Base-by-base conservation (phyloP, 2,329 filamentous ascomycete genomes). In the Pleomassaria siparia region DNA sequence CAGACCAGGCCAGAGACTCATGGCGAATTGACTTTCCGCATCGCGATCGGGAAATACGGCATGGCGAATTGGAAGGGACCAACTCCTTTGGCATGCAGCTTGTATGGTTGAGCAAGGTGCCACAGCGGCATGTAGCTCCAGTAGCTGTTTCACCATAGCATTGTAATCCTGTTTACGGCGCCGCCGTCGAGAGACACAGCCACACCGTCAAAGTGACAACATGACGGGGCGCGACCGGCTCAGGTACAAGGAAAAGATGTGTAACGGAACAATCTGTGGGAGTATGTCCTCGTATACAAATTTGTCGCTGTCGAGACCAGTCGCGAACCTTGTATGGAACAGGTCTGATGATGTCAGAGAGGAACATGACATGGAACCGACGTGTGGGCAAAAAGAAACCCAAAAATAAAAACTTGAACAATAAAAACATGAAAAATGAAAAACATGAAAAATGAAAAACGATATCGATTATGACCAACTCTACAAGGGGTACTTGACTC, bases 141-240 rank as follows among this genome's bases (percentile, higher is more conserved):
- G 7, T 13, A 30, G 10, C 15, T n/a, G 42, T 52, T 40, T 45
- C 49, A 49, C 46, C 26, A 44, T 2, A 18, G n/a, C n/a, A n/a
- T n/a, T n/a, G n/a, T n/a, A 49, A 47, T 47, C 50, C 49, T 37
- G 43, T 44, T 41, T 43, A n/a, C n/a, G n/a, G n/a, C n/a, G n/a
- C n/a, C n/a, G n/a, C n/a, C n/a, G n/a, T n/a, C n/a, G n/a, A n/a
- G n/a, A n/a, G n/a, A n/a, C n/a, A n/a, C n/a, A n/a, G n/a, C n/a
- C n/a, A n/a, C n/a, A n/a, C n/a, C n/a, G n/a, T n/a, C n/a, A n/a
- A n/a, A n/a, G n/a, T n/a, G n/a, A n/a, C n/a, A n/a, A n/a, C n/a
- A n/a, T n/a, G n/a, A n/a, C n/a, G n/a, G n/a, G n/a, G n/a, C n/a
- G n/a, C n/a, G n/a, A n/a, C n/a, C n/a, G n/a, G n/a, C n/a, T n/a